Conservation (phyloP, 306 rosid genomes). For the Corylus heterophylla region DNA sequence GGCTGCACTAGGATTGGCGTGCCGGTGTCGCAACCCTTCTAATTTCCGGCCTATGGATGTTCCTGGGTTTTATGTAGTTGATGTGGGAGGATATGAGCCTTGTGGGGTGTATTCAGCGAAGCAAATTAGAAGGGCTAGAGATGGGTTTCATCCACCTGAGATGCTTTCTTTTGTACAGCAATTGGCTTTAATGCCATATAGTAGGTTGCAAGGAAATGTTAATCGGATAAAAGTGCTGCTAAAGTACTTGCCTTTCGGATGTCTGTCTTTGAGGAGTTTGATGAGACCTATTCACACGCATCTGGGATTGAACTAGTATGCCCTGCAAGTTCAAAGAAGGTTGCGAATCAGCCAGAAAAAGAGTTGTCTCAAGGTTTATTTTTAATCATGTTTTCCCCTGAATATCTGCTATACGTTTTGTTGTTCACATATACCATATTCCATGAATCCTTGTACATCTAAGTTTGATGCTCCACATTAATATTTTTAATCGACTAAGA, state of each 20-base stretch:
- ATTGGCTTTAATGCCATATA: background rate
- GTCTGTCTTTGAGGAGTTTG: constrained; percentile 3
- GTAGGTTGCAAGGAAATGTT: background rate
- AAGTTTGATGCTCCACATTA: background rate
- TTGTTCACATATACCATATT: background rate
- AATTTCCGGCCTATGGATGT: background rate
- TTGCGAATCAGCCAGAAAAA: background rate
- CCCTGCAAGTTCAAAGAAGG: background rate
- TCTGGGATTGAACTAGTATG: background rate
- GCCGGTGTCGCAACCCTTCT: constrained; percentile 6
- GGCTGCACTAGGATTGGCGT: constrained; percentile 19
- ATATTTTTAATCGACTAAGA: background rate
- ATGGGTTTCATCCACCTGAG: background rate
- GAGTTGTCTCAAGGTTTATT: background rate
- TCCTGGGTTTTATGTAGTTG: constrained; percentile 8
- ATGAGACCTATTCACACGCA: background rate
- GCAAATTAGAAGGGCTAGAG: constrained; percentile 9
- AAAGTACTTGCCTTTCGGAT: constrained; percentile 5
- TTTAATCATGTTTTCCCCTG: background rate
- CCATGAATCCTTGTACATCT: background rate
- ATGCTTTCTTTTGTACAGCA: constrained; percentile 13
- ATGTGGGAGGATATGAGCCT: background rate
- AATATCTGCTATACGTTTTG: background rate
- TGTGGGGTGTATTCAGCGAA: constrained; percentile 1
- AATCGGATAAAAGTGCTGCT: constrained; percentile 1